These are phyloP conservation scores for Plenodomus lindquistii DNA, from an alignment of 2,329 filamentous ascomycete genomes.

Conservation along the genomic window DNA sequence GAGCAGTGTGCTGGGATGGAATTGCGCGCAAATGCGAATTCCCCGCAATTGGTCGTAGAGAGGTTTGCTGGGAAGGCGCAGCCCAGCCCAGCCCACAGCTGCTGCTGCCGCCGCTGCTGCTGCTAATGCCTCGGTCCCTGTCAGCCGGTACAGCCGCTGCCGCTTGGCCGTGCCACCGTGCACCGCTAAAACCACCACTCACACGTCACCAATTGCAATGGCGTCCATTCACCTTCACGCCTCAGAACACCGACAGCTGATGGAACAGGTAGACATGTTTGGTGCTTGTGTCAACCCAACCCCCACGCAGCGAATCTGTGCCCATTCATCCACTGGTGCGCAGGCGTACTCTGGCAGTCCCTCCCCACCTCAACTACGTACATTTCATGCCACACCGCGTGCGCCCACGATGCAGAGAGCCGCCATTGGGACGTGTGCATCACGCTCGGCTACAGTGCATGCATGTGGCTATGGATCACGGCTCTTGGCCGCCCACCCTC, in stretches of 20 bases:
- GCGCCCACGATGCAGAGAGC: conserved; percentile 18
- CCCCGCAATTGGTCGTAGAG: conserved; percentile 30
- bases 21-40: conserved; percentile 27
- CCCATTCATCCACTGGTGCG: too few species aligned
- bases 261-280: neutral
- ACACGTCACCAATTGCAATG: conserved; percentile 4
- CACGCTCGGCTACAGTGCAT: conserved; percentile 23
- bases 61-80: conserved; percentile 14
- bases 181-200: neutral
- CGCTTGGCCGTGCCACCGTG: conserved; percentile 4
- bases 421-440: conserved; percentile 15
- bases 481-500: conserved; percentile 22
- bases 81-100: conserved; percentile 10
- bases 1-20: neutral
- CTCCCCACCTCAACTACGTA: conserved; percentile 3
- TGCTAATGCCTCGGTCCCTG: conserved; percentile 3
- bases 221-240: neutral
- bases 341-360: neutral
- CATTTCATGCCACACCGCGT: conserved; percentile 11
- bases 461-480: conserved; percentile 22
- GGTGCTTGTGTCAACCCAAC: too few species aligned
- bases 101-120: conserved; percentile 7
- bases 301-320: too few species aligned
- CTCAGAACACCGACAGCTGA: neutral
- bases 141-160: conserved; percentile 9